Base-by-base conservation (phyloP, 495 filamentous ascomycete genomes). In the Penicillium diatomitis region DNA sequence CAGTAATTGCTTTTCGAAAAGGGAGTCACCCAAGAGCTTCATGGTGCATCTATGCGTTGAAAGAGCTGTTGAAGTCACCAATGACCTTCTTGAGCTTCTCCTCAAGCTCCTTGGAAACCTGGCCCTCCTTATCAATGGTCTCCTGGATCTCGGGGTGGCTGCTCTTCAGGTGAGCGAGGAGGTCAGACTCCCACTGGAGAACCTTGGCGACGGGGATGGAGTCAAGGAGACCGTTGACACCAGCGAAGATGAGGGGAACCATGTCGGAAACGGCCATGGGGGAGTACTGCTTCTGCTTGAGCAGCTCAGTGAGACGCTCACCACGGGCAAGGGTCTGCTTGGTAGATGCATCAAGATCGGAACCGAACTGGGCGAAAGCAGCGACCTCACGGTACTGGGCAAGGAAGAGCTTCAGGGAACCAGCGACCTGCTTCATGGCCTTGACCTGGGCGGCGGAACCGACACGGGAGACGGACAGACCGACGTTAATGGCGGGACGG, bases 361-460 rank as follows among this genome's bases (percentile, higher is more conserved):
- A 98, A 83, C 92, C 92, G 83, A 98, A 98, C 75, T 98, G 92
- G 62, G 92, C 92, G 76, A 98, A 98, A 62, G 92, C 92, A 68
- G 92, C 92, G 54, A 98, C 92, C 77, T 98, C 92, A 91, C 92
- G 92, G 81, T 98, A 98, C 80, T 98, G 92, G 65, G 92, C 92
- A 84, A 98, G 89, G 88, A 97, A 98, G 61, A 98, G 88, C 82
- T 98, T 98, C 64, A 98, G 80, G 59, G 90, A 96, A 82, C 92
- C 92, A 67, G 92, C 92, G 68, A 98, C 92, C 83, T 98, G 92
- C 81, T 97, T 98, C 92, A 98, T 98, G 75, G 92, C 90, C 87
- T 98, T 98, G 75, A 98, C 84, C 81, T 98, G 92, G 66, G 92
- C 92, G 69, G 92, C 90, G 64, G 92, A 98, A 70, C 92, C 92